Conservation (phyloP, 805 yeast species). For the Yarrowia alimentaria region DNA sequence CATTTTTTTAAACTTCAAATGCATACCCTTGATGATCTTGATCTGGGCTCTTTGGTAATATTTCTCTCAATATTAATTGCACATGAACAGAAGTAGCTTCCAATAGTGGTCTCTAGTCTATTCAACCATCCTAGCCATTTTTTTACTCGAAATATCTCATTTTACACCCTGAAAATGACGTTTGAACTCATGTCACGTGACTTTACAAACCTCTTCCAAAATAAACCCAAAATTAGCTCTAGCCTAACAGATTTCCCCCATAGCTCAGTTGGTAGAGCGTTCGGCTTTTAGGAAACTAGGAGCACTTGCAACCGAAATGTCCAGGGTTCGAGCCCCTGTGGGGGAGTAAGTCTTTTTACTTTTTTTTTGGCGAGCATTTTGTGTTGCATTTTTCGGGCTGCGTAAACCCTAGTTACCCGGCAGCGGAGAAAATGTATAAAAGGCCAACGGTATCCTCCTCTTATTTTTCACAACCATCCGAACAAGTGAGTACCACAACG, state of each 20-base stretch:
- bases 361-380: neutral
- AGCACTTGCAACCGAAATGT: slow-evolving; percentile 48
- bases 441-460: neutral
- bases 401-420: slow-evolving; percentile 17
- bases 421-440: neutral
- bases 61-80: no score
- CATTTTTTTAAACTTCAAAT: no score
- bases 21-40: no score
- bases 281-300: slow-evolving; percentile 39
- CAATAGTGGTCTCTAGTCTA: no score
- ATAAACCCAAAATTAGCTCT: no score
- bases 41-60: no score
- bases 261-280: slow-evolving; percentile 28
- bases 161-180: no score
- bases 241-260: slow-evolving; percentile 3
- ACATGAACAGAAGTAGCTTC: no score
- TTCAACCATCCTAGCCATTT: no score
- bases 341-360: slow-evolving; percentile 42
- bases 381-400: slow-evolving; percentile 8
- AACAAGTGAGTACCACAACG: slow-evolving; percentile 10
- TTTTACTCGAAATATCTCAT: no score
- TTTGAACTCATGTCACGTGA: no score
- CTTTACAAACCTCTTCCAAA: no score
- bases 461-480: neutral
- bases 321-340: slow-evolving; percentile 65